Percentiles rank a stretch among this genome's conserved stretches.
These are phyloP conservation scores for Podaxis mareebaensis DNA, from an alignment of 768 basidiomycete species.

Conservation along the genomic window DNA sequence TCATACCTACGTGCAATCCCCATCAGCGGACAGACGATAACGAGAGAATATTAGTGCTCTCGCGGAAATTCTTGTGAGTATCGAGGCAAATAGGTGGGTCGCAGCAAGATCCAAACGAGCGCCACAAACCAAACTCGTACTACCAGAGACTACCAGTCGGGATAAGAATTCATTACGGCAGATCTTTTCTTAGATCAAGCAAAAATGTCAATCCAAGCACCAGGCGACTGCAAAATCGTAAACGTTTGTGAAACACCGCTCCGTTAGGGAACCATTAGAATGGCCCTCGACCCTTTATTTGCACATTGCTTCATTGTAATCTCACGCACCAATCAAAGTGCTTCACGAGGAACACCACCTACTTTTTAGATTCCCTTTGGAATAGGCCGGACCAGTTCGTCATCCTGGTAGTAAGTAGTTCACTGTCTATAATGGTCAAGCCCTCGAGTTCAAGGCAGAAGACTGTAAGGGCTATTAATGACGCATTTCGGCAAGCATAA, in stretches of 20 bases:
- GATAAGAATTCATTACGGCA: background rate
- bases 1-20: no score
- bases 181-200: background rate
- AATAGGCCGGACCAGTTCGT: conserved; percentile 30
- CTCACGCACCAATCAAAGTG: background rate
- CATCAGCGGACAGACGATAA: no score
- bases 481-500: background rate
- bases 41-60: no score
- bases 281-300: background rate
- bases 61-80: no score
- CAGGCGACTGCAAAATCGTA: background rate
- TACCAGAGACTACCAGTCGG: background rate
- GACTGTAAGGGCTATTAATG: background rate
- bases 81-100: no score
- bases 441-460: background rate
- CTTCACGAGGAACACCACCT: background rate
- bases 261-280: background rate
- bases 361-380: background rate
- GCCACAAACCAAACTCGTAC: no score
- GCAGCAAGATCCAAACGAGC: no score
- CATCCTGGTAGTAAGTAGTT: background rate
- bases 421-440: background rate
- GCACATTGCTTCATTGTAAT: background rate
- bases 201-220: background rate
- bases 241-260: background rate